Conservation (phyloP, 306 rosid species). For the Prunus persica region Prunus_persica_NCBIv2 NC_034015.1:9743001-9743500, state of each 20-base stretch:
- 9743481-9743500: neutral
- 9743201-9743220: slow-evolving; percentile 45
- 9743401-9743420: neutral
- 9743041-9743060: slow-evolving; percentile 5
- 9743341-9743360: slow-evolving; percentile 23
- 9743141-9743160: slow-evolving; percentile 89
- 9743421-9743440: neutral
- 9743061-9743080: neutral
- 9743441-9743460: neutral
- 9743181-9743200: slow-evolving; percentile 88
- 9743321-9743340: slow-evolving; percentile 98
- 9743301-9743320: slow-evolving; percentile 95
- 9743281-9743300: slow-evolving; percentile 70
- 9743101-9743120: slow-evolving; percentile 84
- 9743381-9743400: neutral
- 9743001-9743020: neutral
- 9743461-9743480: neutral
- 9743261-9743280: slow-evolving; percentile 6
- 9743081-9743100: slow-evolving; percentile 16
- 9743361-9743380: slow-evolving; percentile 22
- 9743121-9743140: slow-evolving; percentile 67
- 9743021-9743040: neutral
- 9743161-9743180: slow-evolving; percentile 84
- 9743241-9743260: slow-evolving; percentile 9
- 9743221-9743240: slow-evolving; percentile 9